Base-by-base conservation (phyloP, 192 early-diverging fungal species). In the Coemansia aciculifera region DNA sequence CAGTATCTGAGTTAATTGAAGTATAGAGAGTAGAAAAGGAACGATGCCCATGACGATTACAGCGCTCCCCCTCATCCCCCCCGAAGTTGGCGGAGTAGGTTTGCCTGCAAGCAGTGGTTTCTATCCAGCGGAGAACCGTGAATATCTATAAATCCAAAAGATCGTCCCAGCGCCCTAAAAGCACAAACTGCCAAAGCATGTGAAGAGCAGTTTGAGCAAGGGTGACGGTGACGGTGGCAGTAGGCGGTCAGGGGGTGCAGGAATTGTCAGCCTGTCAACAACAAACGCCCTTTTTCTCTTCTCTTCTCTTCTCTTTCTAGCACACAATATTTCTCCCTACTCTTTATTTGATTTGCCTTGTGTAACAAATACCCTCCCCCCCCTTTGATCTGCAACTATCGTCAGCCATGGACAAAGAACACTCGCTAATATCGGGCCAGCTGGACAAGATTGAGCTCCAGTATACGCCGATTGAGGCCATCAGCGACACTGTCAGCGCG, bases 381-480 rank as follows among this genome's bases (percentile, higher is more conserved):
- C 34, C 6, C 34, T 36, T 32, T 23, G 37, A 27, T 42, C 39
- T n/a, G 1, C 17, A 0, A 27, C 31, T 15, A 57, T 56, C 27
- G 9, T 31, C 24, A 59, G 42, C 39, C 19, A 79, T 69, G 67
- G 66, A 56, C 62, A 76, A 73, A 49, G 79, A 76, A 43, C 78
- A 80, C 36, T 69, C 69, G 0, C 11, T 70, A 2, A 63, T 80
- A 12, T 54, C 69, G 21, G 73, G 79, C 21, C 63, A 67, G 21
- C 68, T 77, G n/a, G 34, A 40, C 27, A 62, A 67, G 21, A 54
- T 69, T 69, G 64, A 61, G 29, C 65, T 83, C 24, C 59, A 65
- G 29, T 87, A 77, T 67, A 85, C 87, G 38, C 31, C 75, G 23
- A 15, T 85, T 17, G 79, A 81, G 40, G 69, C 38, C 31, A 82